phyloP scores from a whole-genome alignment of 2,329 filamentous ascomycete species.

The Graphilbum fragrans region DNA sequence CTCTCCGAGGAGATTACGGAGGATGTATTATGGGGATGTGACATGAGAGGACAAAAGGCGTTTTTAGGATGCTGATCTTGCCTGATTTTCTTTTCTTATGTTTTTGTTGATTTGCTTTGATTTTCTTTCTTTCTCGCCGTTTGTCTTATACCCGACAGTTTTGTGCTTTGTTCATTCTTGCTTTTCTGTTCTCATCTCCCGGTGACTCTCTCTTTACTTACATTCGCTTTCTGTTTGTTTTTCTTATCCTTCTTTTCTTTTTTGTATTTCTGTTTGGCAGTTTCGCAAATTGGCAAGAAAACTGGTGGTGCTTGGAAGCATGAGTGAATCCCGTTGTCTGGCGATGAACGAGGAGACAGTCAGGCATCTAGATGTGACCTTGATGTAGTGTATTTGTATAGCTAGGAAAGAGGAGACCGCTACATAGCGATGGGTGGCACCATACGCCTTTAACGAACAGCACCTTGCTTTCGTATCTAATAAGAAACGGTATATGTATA shows the following conservation, averaged over 20 bases:
- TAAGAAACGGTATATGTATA: neutral
- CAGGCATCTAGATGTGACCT: neutral
- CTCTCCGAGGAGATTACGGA: no score
- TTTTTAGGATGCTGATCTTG: slow-evolving; percentile 1
- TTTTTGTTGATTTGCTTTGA: slow-evolving; percentile 6
- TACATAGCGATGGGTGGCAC: neutral
- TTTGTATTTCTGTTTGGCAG: neutral
- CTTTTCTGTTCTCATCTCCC: neutral
- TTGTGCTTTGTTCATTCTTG: slow-evolving; percentile 4
- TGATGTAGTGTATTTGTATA: neutral
- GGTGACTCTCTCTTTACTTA: no score
- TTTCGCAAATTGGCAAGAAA: neutral
- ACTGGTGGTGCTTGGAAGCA: neutral
- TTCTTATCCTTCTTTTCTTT: neutral
- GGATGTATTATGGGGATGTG: no score
- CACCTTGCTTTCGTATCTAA: neutral
- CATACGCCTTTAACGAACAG: neutral
- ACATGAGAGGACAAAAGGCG: neutral
- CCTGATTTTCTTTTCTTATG: slow-evolving; percentile 16
- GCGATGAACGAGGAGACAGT: neutral
- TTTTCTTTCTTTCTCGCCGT: slow-evolving; percentile 9
- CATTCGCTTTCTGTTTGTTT: no score
- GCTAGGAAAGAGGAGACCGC: no score
- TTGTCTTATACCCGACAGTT: slow-evolving; percentile 16
- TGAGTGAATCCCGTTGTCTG: neutral